Evolutionary conservation across 768 basidiomycete species (phyloP).

Genomic region (Termitomyces sp.): DNA sequence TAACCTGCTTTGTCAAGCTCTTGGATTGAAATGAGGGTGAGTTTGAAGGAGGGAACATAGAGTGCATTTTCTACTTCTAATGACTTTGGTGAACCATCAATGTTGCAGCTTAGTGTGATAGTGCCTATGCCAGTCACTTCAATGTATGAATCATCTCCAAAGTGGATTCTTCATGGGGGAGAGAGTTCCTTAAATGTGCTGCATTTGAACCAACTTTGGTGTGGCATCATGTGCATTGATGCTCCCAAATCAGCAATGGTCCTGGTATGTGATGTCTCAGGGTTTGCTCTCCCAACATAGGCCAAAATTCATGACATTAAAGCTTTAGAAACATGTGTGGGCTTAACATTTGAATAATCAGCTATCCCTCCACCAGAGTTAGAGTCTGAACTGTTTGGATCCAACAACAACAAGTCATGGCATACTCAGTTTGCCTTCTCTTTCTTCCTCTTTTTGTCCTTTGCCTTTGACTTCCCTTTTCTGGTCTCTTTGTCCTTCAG

Average conservation of each 20-base stretch:
- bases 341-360: no score
- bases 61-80: background rate
- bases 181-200: background rate
- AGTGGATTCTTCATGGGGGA: background rate
- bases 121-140: background rate
- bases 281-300: background rate
- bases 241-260: background rate
- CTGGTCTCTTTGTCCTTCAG: background rate
- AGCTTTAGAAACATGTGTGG: no score
- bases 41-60: background rate
- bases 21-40: background rate
- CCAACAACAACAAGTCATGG: background rate
- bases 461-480: background rate
- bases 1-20: background rate
- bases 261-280: no score
- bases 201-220: background rate
- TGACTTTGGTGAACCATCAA: background rate
- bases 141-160: background rate
- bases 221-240: background rate
- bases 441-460: no score
- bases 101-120: background rate
- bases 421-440: background rate
- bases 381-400: no score
- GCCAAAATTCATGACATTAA: background rate
- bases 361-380: no score